Evolutionary conservation across 116 monocot species (phyloP).

Genomic region (Papilionanthe hybrid): DNA sequence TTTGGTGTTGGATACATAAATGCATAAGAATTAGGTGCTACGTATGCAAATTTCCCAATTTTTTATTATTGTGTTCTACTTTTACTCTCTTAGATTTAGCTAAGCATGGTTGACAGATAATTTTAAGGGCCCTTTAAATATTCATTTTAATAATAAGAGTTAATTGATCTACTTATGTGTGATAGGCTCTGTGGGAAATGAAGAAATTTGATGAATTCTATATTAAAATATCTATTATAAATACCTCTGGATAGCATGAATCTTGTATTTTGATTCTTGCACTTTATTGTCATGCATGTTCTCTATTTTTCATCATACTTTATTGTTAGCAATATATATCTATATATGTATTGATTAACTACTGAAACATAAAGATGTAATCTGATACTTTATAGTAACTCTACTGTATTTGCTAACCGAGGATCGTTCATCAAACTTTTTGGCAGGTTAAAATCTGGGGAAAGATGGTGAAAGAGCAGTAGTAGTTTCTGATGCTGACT

Average conservation of each 20-base stretch:
- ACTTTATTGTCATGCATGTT: too few relatives aligned
- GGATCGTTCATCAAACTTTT: not conserved
- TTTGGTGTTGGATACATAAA: too few relatives aligned
- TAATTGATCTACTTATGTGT: not conserved
- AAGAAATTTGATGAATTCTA: constrained; percentile 1
- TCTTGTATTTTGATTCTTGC: too few relatives aligned
- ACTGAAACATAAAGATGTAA: not conserved
- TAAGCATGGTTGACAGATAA: not conserved
- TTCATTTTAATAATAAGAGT: too few relatives aligned
- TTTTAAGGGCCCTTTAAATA: too few relatives aligned
- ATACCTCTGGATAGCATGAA: too few relatives aligned
- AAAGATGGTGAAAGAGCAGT: constrained; percentile 6
- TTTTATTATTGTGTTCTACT: not conserved
- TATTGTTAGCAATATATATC: too few relatives aligned
- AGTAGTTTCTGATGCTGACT: not conserved
- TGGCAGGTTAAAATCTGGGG: constrained; percentile 1
- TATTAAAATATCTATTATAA: too few relatives aligned
- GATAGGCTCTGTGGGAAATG: not conserved
- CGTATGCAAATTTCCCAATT: too few relatives aligned
- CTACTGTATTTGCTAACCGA: not conserved
- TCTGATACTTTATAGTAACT: not conserved
- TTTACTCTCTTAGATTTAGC: not conserved
- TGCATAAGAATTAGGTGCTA: too few relatives aligned
- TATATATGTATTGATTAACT: too few relatives aligned
- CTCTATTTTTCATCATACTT: too few relatives aligned